These are phyloP conservation scores for Diplogelasinospora grovesii DNA, from an alignment of 495 filamentous ascomycete genomes.

Conservation along the genomic window DNA sequence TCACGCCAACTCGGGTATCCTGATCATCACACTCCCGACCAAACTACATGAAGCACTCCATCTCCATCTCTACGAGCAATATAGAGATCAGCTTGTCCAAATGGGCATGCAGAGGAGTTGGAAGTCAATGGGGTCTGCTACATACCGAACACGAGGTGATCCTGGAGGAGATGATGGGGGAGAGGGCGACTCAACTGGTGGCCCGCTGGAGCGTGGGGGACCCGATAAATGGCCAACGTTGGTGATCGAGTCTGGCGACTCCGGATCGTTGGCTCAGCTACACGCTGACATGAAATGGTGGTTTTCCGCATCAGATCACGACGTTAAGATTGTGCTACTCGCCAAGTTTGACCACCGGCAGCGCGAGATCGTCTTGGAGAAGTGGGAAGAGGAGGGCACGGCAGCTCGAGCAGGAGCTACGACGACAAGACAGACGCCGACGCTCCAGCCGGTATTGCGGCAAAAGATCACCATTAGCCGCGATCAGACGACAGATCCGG, in stretches of 20 bases:
- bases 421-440: slow-evolving; percentile 7
- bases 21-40: slow-evolving; percentile 16
- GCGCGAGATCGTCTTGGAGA: slow-evolving; percentile 13
- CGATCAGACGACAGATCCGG: slow-evolving; percentile 7
- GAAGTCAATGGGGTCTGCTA: slow-evolving; percentile 6
- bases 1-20: slow-evolving; percentile 6
- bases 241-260: slow-evolving; percentile 25
- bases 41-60: slow-evolving; percentile 15
- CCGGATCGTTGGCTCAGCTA: slow-evolving; percentile 18
- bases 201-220: slow-evolving; percentile 16
- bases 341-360: slow-evolving; percentile 13
- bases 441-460: slow-evolving; percentile 4
- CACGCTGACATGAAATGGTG: slow-evolving; percentile 22
- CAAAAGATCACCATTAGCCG: slow-evolving; percentile 13
- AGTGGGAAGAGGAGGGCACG: slow-evolving; percentile 11
- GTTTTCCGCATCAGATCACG: slow-evolving; percentile 26
- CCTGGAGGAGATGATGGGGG: slow-evolving; percentile 10
- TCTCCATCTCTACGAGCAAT: slow-evolving; percentile 3
- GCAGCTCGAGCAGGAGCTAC: slow-evolving; percentile 14
- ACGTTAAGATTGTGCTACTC: slow-evolving; percentile 26
- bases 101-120: slow-evolving; percentile 2
- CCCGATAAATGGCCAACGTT: slow-evolving; percentile 24
- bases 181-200: slow-evolving; percentile 19
- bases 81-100: slow-evolving; percentile 5
- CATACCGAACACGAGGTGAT: slow-evolving; percentile 10